Conservation (phyloP, 306 rosid species). For the Oemleria cerasiformis region DNA sequence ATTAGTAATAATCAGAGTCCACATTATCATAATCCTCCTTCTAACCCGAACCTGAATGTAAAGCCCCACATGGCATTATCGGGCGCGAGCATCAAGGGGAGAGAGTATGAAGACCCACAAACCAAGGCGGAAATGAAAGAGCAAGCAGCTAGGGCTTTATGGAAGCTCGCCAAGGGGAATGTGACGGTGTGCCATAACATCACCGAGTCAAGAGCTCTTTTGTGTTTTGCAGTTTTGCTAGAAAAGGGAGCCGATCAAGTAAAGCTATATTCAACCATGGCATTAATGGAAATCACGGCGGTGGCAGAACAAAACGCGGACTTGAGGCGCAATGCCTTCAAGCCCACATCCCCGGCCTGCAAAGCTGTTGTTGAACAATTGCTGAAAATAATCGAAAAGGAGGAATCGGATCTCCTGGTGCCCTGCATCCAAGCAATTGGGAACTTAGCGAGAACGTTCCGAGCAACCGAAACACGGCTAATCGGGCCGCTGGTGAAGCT, state of each 20-base stretch:
- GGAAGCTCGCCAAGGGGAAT: slow-evolving; percentile 61
- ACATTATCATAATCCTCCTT: not conserved
- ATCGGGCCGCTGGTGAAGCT: slow-evolving; percentile 58
- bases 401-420: slow-evolving; percentile 38
- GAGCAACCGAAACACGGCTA: slow-evolving; percentile 64
- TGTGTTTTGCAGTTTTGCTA: slow-evolving; percentile 65
- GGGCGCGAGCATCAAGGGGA: slow-evolving; percentile 58
- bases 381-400: slow-evolving; percentile 42
- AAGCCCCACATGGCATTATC: slow-evolving; percentile 12
- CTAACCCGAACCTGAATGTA: not conserved
- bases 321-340: slow-evolving; percentile 66
- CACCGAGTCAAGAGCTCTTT: slow-evolving; percentile 68
- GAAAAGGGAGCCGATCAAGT: slow-evolving; percentile 61
- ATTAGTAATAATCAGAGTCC: too few relatives aligned
- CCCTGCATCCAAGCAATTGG: slow-evolving; percentile 55
- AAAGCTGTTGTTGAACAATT: slow-evolving; percentile 64
- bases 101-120: slow-evolving; percentile 54
- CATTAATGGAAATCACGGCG: slow-evolving; percentile 66
- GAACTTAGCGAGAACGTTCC: slow-evolving; percentile 64
- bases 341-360: slow-evolving; percentile 73
- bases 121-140: slow-evolving; percentile 72
- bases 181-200: slow-evolving; percentile 52
- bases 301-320: slow-evolving; percentile 58
- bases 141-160: slow-evolving; percentile 66
- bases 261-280: slow-evolving; percentile 46